These are phyloP conservation scores for Tritrichomonas musculus DNA, from an alignment of 208 protist species.

Conservation along the genomic window DNA sequence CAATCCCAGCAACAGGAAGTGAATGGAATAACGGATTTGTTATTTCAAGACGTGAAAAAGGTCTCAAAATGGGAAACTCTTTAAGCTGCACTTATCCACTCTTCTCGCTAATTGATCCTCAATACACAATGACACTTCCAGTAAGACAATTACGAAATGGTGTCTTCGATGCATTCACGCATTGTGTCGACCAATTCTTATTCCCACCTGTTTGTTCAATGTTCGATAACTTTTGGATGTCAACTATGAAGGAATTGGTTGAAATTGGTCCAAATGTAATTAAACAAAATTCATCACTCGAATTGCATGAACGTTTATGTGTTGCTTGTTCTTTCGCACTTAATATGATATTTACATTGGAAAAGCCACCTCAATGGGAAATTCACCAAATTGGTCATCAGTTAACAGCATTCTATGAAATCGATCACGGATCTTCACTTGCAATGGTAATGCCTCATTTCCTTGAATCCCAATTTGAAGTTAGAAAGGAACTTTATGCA, in stretches of 20 bases:
- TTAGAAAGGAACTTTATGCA: not conserved
- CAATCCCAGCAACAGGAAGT: not conserved
- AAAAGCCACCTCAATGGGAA: not conserved
- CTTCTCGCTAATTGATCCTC: not conserved
- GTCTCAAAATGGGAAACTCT: not conserved
- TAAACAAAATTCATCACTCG: not conserved
- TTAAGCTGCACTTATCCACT: not conserved
- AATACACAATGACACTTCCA: slow-evolving; percentile 7
- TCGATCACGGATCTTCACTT: not conserved
- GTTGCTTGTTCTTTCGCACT: not conserved
- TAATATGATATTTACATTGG: not conserved
- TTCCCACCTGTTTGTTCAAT: not conserved
- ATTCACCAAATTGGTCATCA: not conserved
- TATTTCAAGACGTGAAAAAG: not conserved
- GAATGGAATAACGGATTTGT: not conserved
- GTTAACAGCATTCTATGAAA: not conserved
- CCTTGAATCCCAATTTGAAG: not conserved
- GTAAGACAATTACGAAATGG: not conserved
- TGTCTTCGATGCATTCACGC: not conserved
- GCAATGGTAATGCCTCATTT: not conserved
- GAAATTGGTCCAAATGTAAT: not conserved
- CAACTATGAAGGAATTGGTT: not conserved
- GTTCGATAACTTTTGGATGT: slow-evolving; percentile 4
- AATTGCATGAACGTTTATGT: not conserved
- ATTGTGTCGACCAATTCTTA: not conserved